phyloP scores from a whole-genome alignment of 164 flowering plant genomes.

The Euptelea pleiosperma region DNA sequence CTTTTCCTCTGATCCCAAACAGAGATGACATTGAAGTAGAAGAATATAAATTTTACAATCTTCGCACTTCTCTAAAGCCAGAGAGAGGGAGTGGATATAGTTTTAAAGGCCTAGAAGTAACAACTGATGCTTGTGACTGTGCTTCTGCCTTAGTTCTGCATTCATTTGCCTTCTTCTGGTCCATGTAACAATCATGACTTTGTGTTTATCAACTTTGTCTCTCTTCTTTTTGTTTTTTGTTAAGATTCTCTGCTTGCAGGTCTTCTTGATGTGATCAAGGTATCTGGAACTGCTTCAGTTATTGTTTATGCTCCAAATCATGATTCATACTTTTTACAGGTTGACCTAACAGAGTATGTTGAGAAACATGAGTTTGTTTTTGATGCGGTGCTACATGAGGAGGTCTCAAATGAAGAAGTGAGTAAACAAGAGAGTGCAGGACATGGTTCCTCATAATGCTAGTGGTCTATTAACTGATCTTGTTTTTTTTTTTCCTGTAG shows the following conservation, averaged over 20 bases:
- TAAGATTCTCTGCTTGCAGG: not conserved
- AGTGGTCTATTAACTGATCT: not conserved
- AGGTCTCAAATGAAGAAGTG: constrained; percentile 90
- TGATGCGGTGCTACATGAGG: constrained; percentile 87
- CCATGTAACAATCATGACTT: no score
- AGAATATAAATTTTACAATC: no score
- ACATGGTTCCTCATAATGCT: not conserved
- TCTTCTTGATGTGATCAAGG: not conserved
- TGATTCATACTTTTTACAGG: constrained; percentile 46
- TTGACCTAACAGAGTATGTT: constrained; percentile 84
- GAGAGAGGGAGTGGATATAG: no score
- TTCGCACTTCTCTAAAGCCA: no score
- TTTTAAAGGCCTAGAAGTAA: no score
- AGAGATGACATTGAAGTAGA: no score
- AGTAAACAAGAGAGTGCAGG: constrained; percentile 17
- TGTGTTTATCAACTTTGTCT: not conserved
- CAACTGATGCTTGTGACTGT: no score
- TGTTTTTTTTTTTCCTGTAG: constrained; percentile 30
- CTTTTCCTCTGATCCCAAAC: not conserved
- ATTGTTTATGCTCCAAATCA: not conserved
- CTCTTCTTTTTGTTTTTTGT: no score
- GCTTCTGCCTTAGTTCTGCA: no score
- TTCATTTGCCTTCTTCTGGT: no score
- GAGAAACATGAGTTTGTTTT: constrained; percentile 93
- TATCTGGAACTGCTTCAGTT: not conserved